Percentiles rank a stretch among this genome's conserved stretches.
phyloP scores from a whole-genome alignment of 139 green algal genomes.

The Closterium sp. region DNA sequence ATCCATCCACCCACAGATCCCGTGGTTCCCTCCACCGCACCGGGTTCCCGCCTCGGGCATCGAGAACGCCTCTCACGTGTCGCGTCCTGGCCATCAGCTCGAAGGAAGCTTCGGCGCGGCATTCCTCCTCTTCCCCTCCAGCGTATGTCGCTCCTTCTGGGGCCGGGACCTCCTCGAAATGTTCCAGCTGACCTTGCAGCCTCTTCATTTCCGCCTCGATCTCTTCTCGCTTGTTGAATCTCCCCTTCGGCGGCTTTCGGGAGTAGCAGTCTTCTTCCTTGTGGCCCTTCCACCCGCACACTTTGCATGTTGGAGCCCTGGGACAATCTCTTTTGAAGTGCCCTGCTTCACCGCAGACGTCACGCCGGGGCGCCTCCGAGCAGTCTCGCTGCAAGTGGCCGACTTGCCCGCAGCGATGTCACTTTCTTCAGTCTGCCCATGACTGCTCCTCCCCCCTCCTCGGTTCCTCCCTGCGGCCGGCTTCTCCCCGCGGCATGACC shows the following conservation, averaged over 20 bases:
- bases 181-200: not conserved
- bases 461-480: too few species aligned
- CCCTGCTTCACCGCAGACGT: not conserved
- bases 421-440: not conserved
- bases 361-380: not conserved
- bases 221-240: too few species aligned
- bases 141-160: not conserved
- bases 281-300: not conserved
- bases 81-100: not conserved
- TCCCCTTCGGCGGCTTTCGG: not conserved
- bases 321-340: not conserved
- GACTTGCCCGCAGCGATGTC: not conserved
- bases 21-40: not conserved
- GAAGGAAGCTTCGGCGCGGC: not conserved
- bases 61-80: too few species aligned
- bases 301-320: not conserved
- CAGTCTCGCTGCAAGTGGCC: not conserved
- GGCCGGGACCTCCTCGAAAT: not conserved
- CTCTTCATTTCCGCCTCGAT: not conserved
- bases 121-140: not conserved
- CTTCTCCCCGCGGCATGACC: too few species aligned
- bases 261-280: not conserved
- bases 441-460: too few species aligned
- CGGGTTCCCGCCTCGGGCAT: not conserved
- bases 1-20: too few species aligned